Evolutionary conservation across 2,329 filamentous ascomycete genomes (phyloP).

Genomic region (Botrytis galanthina): DNA sequence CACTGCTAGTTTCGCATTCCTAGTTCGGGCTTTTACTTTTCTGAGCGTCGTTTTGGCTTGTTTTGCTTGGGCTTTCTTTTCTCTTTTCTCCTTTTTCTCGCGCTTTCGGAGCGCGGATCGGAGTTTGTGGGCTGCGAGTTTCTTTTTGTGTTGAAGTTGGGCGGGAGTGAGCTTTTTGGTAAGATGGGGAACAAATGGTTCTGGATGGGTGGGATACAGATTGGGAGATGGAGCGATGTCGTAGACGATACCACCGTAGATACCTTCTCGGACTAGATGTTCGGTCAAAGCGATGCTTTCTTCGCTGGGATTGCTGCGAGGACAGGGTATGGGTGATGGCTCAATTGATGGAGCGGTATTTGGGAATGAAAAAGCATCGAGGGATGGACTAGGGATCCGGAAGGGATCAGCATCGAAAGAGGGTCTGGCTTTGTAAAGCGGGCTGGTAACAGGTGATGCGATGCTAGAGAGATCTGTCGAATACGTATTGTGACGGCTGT

Average conservation of each 20-base stretch:
- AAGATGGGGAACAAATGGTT: neutral
- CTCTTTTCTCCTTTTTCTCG: neutral
- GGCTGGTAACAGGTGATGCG: too few relatives aligned
- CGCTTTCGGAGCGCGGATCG: neutral
- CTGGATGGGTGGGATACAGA: neutral
- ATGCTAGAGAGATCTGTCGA: neutral
- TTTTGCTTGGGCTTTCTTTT: neutral
- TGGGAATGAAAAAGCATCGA: neutral
- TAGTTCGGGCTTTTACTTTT: neutral
- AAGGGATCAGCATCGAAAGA: neutral
- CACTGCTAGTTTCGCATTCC: neutral
- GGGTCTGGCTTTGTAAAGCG: neutral
- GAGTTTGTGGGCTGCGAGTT: neutral
- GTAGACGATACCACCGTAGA: conserved; percentile 9
- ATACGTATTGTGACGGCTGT: neutral
- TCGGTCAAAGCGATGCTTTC: conserved; percentile 1
- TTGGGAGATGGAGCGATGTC: neutral
- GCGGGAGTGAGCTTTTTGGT: neutral
- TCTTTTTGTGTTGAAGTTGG: neutral
- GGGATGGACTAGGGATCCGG: neutral
- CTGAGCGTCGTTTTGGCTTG: neutral
- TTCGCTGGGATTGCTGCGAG: neutral
- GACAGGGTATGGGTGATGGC: neutral
- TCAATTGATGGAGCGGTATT: neutral
- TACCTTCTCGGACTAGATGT: conserved; percentile 8